Evolutionary conservation across 768 basidiomycete genomes (phyloP).

Genomic region (Rhizopogon sp.): DNA sequence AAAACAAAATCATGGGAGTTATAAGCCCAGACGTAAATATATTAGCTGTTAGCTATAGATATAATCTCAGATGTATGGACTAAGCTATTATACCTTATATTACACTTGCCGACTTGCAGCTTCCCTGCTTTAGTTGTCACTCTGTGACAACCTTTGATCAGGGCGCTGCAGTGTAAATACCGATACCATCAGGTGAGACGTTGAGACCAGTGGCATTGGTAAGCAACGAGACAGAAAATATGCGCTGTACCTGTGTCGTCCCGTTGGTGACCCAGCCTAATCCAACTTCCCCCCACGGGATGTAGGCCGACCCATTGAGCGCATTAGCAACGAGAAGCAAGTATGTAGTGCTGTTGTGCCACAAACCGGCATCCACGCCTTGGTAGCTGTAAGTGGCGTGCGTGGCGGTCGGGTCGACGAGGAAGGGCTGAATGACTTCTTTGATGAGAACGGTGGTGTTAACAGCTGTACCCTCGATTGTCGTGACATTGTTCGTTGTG

Average conservation of each 20-base stretch:
- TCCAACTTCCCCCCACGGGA: conserved; percentile 17
- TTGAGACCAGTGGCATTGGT: conserved; percentile 18
- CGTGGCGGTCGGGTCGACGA: conserved; percentile 9
- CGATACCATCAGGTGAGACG: conserved; percentile 11
- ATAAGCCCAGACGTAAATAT: no score
- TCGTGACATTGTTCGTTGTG: conserved; percentile 12
- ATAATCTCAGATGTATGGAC: neutral
- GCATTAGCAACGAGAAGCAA: conserved; percentile 17
- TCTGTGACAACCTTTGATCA: neutral
- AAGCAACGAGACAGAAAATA: conserved; percentile 3
- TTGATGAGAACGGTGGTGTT: conserved; percentile 5
- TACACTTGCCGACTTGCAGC: no score
- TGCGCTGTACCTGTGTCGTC: conserved; percentile 13
- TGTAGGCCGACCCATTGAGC: neutral
- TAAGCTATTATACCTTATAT: neutral
- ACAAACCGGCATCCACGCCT: conserved; percentile 21
- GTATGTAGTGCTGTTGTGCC: conserved; percentile 17
- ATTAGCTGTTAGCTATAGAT: neutral
- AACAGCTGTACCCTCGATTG: conserved; percentile 17
- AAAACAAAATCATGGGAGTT: no score
- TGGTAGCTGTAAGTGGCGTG: conserved; percentile 3
- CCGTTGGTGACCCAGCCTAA: conserved; percentile 9
- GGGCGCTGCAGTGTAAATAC: conserved; percentile 15
- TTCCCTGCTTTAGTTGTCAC: neutral
- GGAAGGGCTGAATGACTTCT: conserved; percentile 14